Evolutionary conservation across 2,329 filamentous ascomycete genomes (phyloP).

Genomic region (Fusarium paranaense): DNA sequence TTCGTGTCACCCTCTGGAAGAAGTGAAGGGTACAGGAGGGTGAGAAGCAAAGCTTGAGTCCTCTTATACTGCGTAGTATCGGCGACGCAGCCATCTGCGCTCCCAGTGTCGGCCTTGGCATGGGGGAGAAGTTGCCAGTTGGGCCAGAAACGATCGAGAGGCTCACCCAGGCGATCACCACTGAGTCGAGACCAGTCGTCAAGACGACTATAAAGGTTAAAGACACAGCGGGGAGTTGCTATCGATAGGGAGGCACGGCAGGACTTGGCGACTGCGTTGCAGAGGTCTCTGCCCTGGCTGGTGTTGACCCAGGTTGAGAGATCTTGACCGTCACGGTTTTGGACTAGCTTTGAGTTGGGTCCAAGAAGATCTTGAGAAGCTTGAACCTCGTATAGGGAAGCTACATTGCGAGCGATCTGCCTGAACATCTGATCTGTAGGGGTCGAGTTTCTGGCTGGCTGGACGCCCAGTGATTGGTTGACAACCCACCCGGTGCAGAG

Average conservation of each 20-base stretch:
- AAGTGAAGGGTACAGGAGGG: not conserved
- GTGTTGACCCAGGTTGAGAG: not conserved
- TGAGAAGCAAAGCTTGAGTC: not conserved
- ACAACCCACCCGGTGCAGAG: slow-evolving; percentile 5
- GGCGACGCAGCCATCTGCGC: not conserved
- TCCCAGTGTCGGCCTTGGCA: not conserved
- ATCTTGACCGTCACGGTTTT: not conserved
- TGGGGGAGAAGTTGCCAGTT: not conserved
- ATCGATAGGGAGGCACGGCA: not conserved
- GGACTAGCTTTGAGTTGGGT: not conserved
- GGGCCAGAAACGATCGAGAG: not conserved
- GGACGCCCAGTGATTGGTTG: not conserved
- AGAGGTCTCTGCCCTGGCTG: not conserved
- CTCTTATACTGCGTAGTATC: not conserved
- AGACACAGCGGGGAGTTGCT: not conserved
- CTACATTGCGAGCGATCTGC: not conserved
- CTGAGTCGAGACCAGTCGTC: slow-evolving; percentile 6
- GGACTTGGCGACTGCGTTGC: not conserved
- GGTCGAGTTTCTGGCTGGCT: not conserved
- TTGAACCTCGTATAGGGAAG: not conserved
- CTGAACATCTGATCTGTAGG: not conserved
- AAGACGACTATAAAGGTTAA: not conserved
- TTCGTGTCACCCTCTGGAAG: not conserved
- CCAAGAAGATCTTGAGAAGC: not conserved
- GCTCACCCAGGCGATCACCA: not conserved